phyloP scores from a whole-genome alignment of 2,329 filamentous ascomycete genomes.

The Colletotrichum liaoningense region DNA sequence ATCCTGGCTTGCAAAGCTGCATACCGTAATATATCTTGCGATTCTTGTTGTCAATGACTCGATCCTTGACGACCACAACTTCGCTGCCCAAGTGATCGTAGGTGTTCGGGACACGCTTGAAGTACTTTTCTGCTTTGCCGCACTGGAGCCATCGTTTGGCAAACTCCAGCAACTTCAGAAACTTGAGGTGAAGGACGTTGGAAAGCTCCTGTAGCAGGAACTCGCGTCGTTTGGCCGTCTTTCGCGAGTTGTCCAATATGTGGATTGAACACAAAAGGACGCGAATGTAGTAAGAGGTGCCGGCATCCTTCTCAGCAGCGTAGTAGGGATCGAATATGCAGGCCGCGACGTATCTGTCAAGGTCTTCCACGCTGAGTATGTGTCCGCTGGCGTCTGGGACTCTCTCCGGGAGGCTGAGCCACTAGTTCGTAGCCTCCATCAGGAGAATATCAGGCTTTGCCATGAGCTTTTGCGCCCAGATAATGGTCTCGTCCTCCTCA shows the following conservation, averaged over 20 bases:
- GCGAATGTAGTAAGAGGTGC: slow-evolving; percentile 55
- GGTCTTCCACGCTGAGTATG: slow-evolving; percentile 45
- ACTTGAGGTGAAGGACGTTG: slow-evolving; percentile 59
- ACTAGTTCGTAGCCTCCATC: slow-evolving; percentile 37
- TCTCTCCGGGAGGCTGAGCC: slow-evolving; percentile 54
- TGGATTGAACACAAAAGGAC: slow-evolving; percentile 48
- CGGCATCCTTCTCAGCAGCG: slow-evolving; percentile 44
- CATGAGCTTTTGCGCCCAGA: background rate
- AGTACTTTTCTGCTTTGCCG: slow-evolving; percentile 49
- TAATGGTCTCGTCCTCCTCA: background rate
- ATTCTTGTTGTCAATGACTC: slow-evolving; percentile 49
- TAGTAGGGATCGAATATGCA: slow-evolving; percentile 56
- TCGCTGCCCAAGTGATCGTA: slow-evolving; percentile 49
- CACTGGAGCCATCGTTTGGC: slow-evolving; percentile 55
- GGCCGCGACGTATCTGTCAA: slow-evolving; percentile 53
- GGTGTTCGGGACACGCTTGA: slow-evolving; percentile 51
- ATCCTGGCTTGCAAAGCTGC: slow-evolving; percentile 52
- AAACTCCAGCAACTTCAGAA: slow-evolving; percentile 46
- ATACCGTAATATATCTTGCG: slow-evolving; percentile 57
- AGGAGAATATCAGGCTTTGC: background rate
- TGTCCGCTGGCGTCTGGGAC: slow-evolving; percentile 57
- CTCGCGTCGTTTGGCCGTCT: slow-evolving; percentile 27
- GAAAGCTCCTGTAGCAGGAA: slow-evolving; percentile 58
- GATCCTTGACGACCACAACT: slow-evolving; percentile 52
- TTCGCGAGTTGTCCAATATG: slow-evolving; percentile 43